phyloP scores from a whole-genome alignment of 768 basidiomycete species.

The Leucocoprinus sp. region DNA sequence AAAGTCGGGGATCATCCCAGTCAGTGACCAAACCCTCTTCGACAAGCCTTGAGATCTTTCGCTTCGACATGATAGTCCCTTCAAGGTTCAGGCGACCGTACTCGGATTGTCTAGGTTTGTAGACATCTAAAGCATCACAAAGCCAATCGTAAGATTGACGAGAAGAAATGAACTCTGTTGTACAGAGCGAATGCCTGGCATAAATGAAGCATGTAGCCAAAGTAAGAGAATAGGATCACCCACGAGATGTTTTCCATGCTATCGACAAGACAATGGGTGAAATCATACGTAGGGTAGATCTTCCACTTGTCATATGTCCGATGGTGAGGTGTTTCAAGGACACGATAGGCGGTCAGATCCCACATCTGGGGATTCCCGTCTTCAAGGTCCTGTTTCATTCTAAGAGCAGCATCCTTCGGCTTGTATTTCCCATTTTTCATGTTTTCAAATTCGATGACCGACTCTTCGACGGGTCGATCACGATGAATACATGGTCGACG shows the following conservation, averaged over 20 bases:
- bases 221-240: constrained; percentile 25
- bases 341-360: constrained; percentile 96
- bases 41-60: constrained; percentile 87
- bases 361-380: constrained; percentile 99
- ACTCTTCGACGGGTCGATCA: constrained; percentile 77
- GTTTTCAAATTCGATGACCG: constrained; percentile 76
- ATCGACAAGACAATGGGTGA: constrained; percentile 96
- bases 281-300: constrained; percentile 98
- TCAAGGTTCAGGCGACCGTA: constrained; percentile 90
- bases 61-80: constrained; percentile 95
- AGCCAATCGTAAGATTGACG: constrained; percentile 99
- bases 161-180: constrained; percentile 90
- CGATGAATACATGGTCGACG: constrained; percentile 86
- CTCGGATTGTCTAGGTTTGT: constrained; percentile 95
- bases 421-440: constrained; percentile 90
- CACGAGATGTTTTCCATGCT: constrained; percentile 99
- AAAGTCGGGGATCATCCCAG: constrained; percentile 97
- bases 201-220: background rate
- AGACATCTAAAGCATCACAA: constrained; percentile 94
- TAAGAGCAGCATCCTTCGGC: constrained; percentile 85
- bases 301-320: constrained; percentile 91
- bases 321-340: constrained; percentile 86
- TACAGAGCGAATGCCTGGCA: constrained; percentile 92
- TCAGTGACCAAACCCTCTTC: constrained; percentile 76
- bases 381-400: constrained; percentile 95